A percentile compares a stretch with the other conserved stretches of the same genome.
These are phyloP conservation scores for Mycena galericulata DNA, from an alignment of 768 basidiomycete genomes.

Conservation along the genomic window DNA sequence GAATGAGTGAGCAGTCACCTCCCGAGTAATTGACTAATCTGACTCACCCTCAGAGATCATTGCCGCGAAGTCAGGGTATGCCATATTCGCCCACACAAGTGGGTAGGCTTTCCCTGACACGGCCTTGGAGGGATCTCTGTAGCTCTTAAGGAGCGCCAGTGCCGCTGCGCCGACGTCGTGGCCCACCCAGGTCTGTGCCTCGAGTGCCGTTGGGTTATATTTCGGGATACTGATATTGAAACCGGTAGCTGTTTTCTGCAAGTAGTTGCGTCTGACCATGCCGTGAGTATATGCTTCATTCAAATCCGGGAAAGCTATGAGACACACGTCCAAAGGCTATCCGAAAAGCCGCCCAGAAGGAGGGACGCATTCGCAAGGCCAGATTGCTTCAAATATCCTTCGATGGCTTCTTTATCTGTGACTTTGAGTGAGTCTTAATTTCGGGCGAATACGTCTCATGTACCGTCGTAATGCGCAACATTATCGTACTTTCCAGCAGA, in stretches of 20 bases:
- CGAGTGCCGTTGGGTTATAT: background rate
- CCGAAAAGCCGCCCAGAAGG: background rate
- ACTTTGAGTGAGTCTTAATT: background rate
- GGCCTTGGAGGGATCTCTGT: background rate
- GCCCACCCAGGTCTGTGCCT: background rate
- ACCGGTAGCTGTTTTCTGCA: background rate
- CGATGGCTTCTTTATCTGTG: conserved; percentile 5
- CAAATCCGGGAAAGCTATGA: background rate
- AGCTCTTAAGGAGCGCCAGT: background rate
- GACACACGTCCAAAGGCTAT: background rate
- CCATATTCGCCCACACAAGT: background rate
- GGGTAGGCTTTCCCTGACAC: conserved; percentile 1
- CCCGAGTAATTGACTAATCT: background rate
- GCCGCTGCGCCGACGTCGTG: background rate
- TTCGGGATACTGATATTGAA: conserved; percentile 3
- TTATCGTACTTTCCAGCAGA: background rate
- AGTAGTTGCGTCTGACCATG: background rate
- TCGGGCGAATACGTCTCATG: background rate
- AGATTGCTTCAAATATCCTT: conserved; percentile 2
- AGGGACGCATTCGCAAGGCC: conserved; percentile 4
- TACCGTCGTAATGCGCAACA: background rate
- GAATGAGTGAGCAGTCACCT: background rate
- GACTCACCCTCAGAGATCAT: background rate
- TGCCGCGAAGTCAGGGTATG: background rate
- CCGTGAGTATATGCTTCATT: background rate